Evolutionary conservation across 768 basidiomycete genomes (phyloP).

Genomic region (Lepiota venenata): DNA sequence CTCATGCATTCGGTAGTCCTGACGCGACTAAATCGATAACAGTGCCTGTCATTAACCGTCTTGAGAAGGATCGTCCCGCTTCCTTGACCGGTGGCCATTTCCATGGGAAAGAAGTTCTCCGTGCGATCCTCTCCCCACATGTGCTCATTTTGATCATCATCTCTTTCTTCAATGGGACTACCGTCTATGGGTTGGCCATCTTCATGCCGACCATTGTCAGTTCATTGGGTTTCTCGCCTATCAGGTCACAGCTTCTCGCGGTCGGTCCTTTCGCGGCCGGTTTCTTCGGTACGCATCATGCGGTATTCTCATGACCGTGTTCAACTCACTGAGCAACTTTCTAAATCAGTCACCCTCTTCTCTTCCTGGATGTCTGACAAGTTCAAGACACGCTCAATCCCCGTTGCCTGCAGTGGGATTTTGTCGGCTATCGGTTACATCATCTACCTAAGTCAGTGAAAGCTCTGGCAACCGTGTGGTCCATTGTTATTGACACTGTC

Average conservation of each 20-base stretch:
- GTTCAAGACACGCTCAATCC: slow-evolving; percentile 13
- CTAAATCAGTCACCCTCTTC: slow-evolving; percentile 2
- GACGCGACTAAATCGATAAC: not conserved
- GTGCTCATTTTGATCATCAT: slow-evolving; percentile 6
- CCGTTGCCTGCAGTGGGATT: slow-evolving; percentile 25
- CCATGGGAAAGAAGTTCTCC: slow-evolving; percentile 6
- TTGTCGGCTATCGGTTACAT: slow-evolving; percentile 28
- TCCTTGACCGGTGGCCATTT: not conserved
- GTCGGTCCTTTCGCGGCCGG: slow-evolving; percentile 11
- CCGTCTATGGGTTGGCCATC: slow-evolving; percentile 8
- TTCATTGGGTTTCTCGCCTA: slow-evolving; percentile 9
- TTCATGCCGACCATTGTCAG: slow-evolving; percentile 12
- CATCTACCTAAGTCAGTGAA: slow-evolving; percentile 32
- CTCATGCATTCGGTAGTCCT: slow-evolving; percentile 14
- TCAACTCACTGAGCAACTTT: not conserved
- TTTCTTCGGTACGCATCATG: slow-evolving; percentile 9
- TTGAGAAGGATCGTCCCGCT: slow-evolving; percentile 5
- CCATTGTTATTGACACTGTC: too few relatives aligned
- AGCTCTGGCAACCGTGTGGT: not conserved
- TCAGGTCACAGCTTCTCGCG: slow-evolving; percentile 11
- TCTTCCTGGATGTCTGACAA: slow-evolving; percentile 12
- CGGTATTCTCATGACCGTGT: not conserved
- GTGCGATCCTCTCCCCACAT: slow-evolving; percentile 11
- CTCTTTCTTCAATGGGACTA: slow-evolving; percentile 7
- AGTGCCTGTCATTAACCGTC: slow-evolving; percentile 1